A percentile compares a stretch with the other conserved stretches of the same genome.
phyloP scores from a whole-genome alignment of 257 asterid genomes.

The Catharanthus roseus region DNA sequence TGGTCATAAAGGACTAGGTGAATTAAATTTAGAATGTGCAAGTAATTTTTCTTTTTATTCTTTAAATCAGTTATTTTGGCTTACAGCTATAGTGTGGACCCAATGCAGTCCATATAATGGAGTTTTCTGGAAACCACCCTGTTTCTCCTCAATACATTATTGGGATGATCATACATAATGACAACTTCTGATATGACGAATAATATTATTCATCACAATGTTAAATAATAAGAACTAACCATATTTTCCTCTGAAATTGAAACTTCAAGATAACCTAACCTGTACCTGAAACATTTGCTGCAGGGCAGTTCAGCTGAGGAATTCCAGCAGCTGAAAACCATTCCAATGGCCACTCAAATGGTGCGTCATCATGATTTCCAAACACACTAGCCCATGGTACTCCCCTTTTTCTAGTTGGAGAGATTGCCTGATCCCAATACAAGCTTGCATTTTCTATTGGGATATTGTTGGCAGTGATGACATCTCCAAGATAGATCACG shows the following conservation, averaged over 20 bases:
- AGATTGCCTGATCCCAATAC: constrained; percentile 80
- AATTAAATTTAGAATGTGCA: background rate
- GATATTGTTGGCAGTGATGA: constrained; percentile 77
- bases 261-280: constrained; percentile 32
- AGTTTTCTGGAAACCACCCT: background rate
- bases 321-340: constrained; percentile 77
- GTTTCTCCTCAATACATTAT: background rate
- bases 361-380: constrained; percentile 90
- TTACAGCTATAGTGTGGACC: background rate
- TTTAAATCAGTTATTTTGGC: background rate
- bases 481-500: constrained; percentile 84
- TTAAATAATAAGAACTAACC: background rate
- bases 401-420: constrained; percentile 60
- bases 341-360: constrained; percentile 86
- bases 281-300: constrained; percentile 25
- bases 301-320: constrained; percentile 48
- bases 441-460: constrained; percentile 58
- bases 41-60: background rate
- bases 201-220: background rate
- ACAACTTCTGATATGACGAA: background rate
- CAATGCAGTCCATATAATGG: background rate
- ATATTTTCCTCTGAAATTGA: background rate
- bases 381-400: constrained; percentile 76
- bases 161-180: background rate
- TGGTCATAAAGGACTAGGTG: background rate